Base-by-base conservation (phyloP, 2,329 filamentous ascomycete species). In the Nothophaeocryptopus gaeumannii region DNA sequence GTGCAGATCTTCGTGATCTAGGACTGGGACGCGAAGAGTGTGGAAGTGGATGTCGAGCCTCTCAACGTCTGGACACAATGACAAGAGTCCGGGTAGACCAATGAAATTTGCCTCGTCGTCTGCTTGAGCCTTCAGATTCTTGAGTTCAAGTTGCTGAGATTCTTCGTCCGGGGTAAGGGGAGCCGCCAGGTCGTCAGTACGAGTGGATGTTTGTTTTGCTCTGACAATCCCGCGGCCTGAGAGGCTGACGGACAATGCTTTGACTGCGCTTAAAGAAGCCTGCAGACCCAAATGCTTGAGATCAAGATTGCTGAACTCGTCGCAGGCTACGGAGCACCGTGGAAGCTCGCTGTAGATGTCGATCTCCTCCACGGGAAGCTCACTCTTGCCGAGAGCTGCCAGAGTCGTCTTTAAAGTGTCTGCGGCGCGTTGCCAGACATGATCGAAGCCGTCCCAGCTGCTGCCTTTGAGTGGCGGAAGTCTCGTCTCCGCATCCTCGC, bases 11-110 rank as follows among this genome's bases (percentile, higher is more conserved):
- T 36, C 10, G 9, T 36, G 29, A 31, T 26, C 13, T 36, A 50
- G 14, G 3, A 32, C 31, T 16, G 13, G 13, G n/a, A 36, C 30
- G 35, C 29, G 8, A 1, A 56, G 14, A 12, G 38, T 15, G 29
- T 49, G 51, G 39, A 42, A 50, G 14, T 46, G 38, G 7, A 56
- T 8, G 10, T 53, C 46, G 5, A 56, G 34, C 10, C 48, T 47
- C 26, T 49, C 45, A 15, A 56, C 37, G 12, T 50, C 35, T 13
- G 14, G 13, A 13, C 51, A 54, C 10, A 48, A 34, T 7, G 37
- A 37, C 5, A 54, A 16, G 11, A 54, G 33, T 3, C 32, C 39
- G 5, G 41, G 32, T 9, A 54, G 41, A 5, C 47, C 47, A 8
- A 11, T 36, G 31, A 50, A 50, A 31, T 54, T 50, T 12, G n/a